Percentiles rank a stretch among this genome's conserved stretches.
phyloP scores from a whole-genome alignment of 2,329 filamentous ascomycete genomes.

The Diaporthe destruens region DNA sequence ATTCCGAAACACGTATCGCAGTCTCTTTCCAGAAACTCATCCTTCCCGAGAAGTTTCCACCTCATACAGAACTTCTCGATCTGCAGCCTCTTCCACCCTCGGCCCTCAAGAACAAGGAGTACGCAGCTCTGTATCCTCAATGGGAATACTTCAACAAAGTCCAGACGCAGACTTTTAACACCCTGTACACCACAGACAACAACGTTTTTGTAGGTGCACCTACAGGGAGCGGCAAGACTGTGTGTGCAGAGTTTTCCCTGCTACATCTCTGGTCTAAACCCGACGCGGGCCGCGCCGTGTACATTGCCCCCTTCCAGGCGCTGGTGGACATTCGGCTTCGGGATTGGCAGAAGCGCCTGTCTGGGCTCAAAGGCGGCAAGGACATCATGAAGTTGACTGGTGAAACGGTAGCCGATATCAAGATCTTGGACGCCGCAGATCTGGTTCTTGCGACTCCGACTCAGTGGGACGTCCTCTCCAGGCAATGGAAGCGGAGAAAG shows the following conservation, averaged over 20 bases:
- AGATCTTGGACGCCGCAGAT: constrained; percentile 87
- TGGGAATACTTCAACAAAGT: constrained; percentile 96
- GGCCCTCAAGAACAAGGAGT: constrained; percentile 88
- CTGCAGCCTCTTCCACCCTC: constrained; percentile 91
- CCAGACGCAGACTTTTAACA: constrained; percentile 97
- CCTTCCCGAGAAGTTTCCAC: constrained; percentile 93
- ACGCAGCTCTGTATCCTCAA: constrained; percentile 81
- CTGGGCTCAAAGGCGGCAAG: constrained; percentile 82
- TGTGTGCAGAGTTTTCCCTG: constrained; percentile 94
- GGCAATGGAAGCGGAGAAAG: constrained; percentile 97
- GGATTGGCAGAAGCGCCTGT: constrained; percentile 87
- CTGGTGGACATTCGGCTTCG: constrained; percentile 84
- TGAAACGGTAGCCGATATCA: constrained; percentile 90
- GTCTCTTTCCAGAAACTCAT: constrained; percentile 96
- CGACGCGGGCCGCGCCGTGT: constrained; percentile 84
- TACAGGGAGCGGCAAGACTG: constrained; percentile 94
- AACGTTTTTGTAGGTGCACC: constrained; percentile 95
- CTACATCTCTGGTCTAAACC: constrained; percentile 86
- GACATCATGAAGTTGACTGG: constrained; percentile 93
- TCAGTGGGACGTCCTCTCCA: constrained; percentile 96
- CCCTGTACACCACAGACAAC: constrained; percentile 89
- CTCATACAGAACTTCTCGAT: constrained; percentile 92
- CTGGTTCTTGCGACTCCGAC: constrained; percentile 91
- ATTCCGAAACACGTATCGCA: constrained; percentile 91
- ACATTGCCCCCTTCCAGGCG: constrained; percentile 95